Evolutionary conservation across 768 basidiomycete species (phyloP).

Genomic region (Lyophyllum decastes): DNA sequence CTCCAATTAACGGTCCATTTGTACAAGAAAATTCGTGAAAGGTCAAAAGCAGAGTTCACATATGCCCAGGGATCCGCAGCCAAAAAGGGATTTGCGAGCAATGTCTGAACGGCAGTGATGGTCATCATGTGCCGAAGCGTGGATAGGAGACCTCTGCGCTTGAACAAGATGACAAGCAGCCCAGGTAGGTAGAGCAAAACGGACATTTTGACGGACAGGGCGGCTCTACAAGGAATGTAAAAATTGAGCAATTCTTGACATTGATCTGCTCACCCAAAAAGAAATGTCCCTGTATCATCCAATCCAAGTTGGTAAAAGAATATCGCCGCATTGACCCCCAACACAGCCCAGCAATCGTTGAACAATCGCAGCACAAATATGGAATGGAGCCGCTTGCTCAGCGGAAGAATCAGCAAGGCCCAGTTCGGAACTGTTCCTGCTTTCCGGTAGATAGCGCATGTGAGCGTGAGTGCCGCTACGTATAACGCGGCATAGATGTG

Average conservation of each 20-base stretch:
- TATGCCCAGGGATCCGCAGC: slow-evolving; percentile 63
- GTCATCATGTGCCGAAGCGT: slow-evolving; percentile 54
- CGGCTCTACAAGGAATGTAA: slow-evolving; percentile 46
- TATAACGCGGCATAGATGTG: slow-evolving; percentile 80
- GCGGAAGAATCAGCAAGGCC: slow-evolving; percentile 67
- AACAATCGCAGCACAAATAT: slow-evolving; percentile 91
- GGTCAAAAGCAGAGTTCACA: slow-evolving; percentile 76
- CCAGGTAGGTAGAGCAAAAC: slow-evolving; percentile 89
- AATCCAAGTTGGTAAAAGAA: slow-evolving; percentile 60
- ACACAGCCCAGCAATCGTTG: slow-evolving; percentile 89
- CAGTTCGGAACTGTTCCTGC: slow-evolving; percentile 70
- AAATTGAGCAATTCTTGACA: slow-evolving; percentile 5
- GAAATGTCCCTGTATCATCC: slow-evolving; percentile 61
- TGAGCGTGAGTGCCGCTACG: slow-evolving; percentile 59
- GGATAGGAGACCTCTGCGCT: slow-evolving; percentile 58
- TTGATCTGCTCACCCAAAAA: slow-evolving; percentile 65
- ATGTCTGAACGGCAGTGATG: slow-evolving; percentile 50
- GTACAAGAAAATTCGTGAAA: slow-evolving; percentile 87
- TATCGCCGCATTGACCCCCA: slow-evolving; percentile 67
- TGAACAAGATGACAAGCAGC: slow-evolving; percentile 79
- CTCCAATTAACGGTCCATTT: slow-evolving; percentile 99
- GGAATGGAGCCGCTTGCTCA: slow-evolving; percentile 94
- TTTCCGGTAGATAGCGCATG: slow-evolving; percentile 67
- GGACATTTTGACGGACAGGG: slow-evolving; percentile 95
- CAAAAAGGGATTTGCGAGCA: slow-evolving; percentile 75